Conservation (phyloP, 371 early-diverging fungal genomes). For the Mycotypha africana region DNA sequence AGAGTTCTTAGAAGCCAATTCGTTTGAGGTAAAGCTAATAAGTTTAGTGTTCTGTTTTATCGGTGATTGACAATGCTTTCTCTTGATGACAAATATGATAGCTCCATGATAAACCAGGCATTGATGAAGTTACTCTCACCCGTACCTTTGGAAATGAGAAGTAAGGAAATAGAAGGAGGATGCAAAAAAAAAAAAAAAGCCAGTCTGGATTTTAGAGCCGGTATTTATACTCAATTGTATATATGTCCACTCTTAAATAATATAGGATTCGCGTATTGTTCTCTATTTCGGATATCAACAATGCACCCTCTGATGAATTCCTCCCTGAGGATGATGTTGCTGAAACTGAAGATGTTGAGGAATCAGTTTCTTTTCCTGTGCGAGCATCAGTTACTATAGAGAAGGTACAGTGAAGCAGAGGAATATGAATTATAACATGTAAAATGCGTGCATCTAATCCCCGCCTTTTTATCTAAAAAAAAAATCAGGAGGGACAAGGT, state of each 20-base stretch:
- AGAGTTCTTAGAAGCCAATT: slow-evolving; percentile 68
- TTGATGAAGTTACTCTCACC: slow-evolving; percentile 75
- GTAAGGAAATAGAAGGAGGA: slow-evolving; percentile 37
- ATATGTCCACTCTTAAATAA: background rate
- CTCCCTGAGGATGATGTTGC: slow-evolving; percentile 44
- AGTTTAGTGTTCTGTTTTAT: background rate
- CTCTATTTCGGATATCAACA: slow-evolving; percentile 81
- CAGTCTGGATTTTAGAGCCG: too few species aligned
- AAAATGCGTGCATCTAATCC: background rate
- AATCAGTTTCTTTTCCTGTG: slow-evolving; percentile 64
- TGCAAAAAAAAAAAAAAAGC: background rate
- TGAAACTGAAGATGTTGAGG: slow-evolving; percentile 50
- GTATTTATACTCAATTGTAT: too few species aligned
- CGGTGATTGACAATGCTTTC: too few species aligned
- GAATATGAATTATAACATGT: background rate
- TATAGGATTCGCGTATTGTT: slow-evolving; percentile 75
- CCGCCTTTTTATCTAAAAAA: slow-evolving; percentile 1
- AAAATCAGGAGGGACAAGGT: slow-evolving; percentile 51
- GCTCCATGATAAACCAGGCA: slow-evolving; percentile 77
- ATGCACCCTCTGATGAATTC: slow-evolving; percentile 52
- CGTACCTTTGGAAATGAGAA: slow-evolving; percentile 90
- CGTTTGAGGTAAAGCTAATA: slow-evolving; percentile 74
- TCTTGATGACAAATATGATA: slow-evolving; percentile 15
- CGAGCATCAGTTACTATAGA: slow-evolving; percentile 76
- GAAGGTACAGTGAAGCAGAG: slow-evolving; percentile 46